Evolutionary conservation across 768 basidiomycete genomes (phyloP).

Genomic region (Boletus rubropictus): DNA sequence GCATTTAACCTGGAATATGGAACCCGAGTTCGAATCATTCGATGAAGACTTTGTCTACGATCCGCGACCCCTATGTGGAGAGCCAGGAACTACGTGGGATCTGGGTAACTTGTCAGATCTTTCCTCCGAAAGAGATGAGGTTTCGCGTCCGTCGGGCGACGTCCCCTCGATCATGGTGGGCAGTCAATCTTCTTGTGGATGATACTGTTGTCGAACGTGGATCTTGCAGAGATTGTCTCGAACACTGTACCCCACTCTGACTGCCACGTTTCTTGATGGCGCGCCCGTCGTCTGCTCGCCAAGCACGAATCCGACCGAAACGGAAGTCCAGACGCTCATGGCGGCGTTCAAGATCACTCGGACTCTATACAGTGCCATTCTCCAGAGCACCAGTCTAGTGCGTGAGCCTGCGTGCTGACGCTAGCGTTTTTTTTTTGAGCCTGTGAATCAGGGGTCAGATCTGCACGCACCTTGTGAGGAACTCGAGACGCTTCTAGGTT

Average conservation of each 20-base stretch:
- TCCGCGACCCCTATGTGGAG: conserved; percentile 12
- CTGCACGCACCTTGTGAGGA: conserved; percentile 36
- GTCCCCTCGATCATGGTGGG: conserved; percentile 26
- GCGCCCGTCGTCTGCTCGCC: conserved; percentile 80
- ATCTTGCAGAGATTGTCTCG: conserved; percentile 56
- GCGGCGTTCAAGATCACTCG: conserved; percentile 53
- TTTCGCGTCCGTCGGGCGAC: conserved; percentile 14
- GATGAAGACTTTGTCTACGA: conserved; percentile 30
- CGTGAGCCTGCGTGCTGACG: conserved; percentile 4
- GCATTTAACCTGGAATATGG: conserved; percentile 24
- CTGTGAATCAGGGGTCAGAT: conserved; percentile 21
- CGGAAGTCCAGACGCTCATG: conserved; percentile 55
- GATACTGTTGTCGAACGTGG: conserved; percentile 12
- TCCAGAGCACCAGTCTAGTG: conserved; percentile 41
- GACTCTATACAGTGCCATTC: conserved; percentile 52
- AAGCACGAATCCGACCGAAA: conserved; percentile 49
- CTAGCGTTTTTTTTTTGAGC: conserved; percentile 3
- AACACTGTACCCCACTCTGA: conserved; percentile 70
- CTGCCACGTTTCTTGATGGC: conserved; percentile 82
- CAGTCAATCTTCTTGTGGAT: conserved; percentile 9
- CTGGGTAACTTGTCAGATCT: conserved; percentile 30
- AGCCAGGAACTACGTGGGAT: conserved; percentile 27
- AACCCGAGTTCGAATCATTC: conserved; percentile 20
- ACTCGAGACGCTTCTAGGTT: conserved; percentile 54
- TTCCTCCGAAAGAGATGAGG: conserved; percentile 13